phyloP scores from a whole-genome alignment of 225 moss, liverwort and hornwort genomes.

The Physcomitrium patens region DNA sequence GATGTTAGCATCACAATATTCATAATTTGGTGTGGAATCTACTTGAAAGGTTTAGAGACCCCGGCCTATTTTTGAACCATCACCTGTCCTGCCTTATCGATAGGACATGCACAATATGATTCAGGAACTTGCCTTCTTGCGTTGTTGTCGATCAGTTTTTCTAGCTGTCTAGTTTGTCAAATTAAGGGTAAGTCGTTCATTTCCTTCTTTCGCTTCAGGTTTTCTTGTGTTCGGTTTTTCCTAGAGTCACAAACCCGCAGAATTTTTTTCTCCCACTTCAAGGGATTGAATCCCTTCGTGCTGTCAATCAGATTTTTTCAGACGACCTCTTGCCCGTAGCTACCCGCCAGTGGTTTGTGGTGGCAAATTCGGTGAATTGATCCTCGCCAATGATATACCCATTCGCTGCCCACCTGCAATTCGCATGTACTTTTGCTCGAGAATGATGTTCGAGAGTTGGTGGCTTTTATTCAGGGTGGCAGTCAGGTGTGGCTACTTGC shows the following conservation, averaged over 20 bases:
- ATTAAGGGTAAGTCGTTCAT: slow-evolving; percentile 18
- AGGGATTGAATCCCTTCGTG: slow-evolving; percentile 20
- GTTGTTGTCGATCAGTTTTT: slow-evolving; percentile 16
- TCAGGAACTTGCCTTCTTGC: slow-evolving; percentile 11
- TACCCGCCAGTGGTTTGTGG: not conserved
- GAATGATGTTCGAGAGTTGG: slow-evolving; percentile 25
- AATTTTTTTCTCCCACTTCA: slow-evolving; percentile 1
- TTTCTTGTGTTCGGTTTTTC: not conserved
- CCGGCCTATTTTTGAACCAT: not conserved
- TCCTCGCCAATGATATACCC: slow-evolving; percentile 25
- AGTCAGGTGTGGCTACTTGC: slow-evolving; percentile 10
- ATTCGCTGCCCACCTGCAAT: slow-evolving; percentile 22
- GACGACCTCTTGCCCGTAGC: slow-evolving; percentile 18
- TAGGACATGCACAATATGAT: not conserved
- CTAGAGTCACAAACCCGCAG: not conserved
- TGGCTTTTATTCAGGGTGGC: slow-evolving; percentile 10
- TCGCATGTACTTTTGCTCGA: slow-evolving; percentile 6
- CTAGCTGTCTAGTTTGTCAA: slow-evolving; percentile 17
- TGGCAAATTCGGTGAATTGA: slow-evolving; percentile 24
- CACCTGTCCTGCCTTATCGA: not conserved
- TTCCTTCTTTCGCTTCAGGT: slow-evolving; percentile 1
- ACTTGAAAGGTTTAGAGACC: slow-evolving; percentile 22
- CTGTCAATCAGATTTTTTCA: not conserved
- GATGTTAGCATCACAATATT: not conserved
- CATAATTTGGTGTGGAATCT: slow-evolving; percentile 11